Base-by-base conservation (phyloP, 306 rosid species). In the Inga oerstediana region DNA sequence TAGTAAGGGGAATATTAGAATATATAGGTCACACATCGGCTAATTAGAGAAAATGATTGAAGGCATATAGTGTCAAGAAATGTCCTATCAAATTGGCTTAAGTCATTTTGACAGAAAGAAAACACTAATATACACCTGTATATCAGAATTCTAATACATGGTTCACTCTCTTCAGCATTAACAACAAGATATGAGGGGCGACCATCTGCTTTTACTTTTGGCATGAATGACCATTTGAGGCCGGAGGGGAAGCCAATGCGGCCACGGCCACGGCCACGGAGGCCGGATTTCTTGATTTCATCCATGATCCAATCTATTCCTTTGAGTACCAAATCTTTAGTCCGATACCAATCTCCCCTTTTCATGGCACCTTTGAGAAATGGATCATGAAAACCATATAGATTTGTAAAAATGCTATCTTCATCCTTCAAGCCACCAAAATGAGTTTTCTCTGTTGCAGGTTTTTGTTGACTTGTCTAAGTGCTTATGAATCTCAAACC, bases 191-290 rank as follows among this genome's bases (percentile, higher is more conserved):
- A 97, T 16, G 98, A 97, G 65, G 98, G 98, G 64, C 98, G 98
- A 11, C 98, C 99, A 78, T 97, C 97, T 37, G 7, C 41, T 20
- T 98, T 94, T 70, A 85, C 92, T 87, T 97, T 97, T 34, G 99
- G 99, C 99, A 94, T 97, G 84, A 97, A 97, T 64, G 99, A 97
- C 99, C 98, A 97, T 86, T 97, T 97, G 46, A 97, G 97, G 45
- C 98, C 98, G 46, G 98, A 94, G 67, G 98, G 98, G 77, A 97
- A 97, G 77, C 99, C 99, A 69, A 97, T 97, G 84, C 98, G 98
- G 44, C 34, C 34, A 32, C 34, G 98, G 44, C 34, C 34, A 32
- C 34, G 97, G 7, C 99, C 98, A 65, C 97, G 98, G 71, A 94
- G 98, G 74, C 98, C 98, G 74, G 98, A 97, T 86, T 94, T 97